Evolutionary conservation across 768 basidiomycete genomes (phyloP).

Genomic region (Tylopilus felleus): DNA sequence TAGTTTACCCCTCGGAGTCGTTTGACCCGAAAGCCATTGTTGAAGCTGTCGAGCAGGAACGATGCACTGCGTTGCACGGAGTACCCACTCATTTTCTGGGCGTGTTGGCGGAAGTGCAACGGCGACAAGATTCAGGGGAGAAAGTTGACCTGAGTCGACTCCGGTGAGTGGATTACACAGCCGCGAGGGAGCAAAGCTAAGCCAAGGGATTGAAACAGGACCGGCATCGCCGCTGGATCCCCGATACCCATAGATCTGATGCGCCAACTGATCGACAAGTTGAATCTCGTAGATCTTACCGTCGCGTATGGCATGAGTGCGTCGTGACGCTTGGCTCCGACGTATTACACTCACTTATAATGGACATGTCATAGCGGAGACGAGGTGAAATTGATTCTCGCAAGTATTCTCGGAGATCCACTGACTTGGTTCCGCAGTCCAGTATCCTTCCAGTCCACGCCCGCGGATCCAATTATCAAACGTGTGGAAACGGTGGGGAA

Average conservation of each 20-base stretch:
- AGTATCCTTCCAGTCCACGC: constrained; percentile 78
- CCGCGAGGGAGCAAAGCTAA: background rate
- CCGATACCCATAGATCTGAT: constrained; percentile 78
- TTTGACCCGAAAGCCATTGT: constrained; percentile 67
- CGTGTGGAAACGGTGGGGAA: constrained; percentile 82
- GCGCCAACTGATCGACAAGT: constrained; percentile 61
- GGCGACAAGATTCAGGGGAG: constrained; percentile 44
- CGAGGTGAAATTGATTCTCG: constrained; percentile 41
- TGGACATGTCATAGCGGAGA: constrained; percentile 53
- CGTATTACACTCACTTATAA: constrained; percentile 2
- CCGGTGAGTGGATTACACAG: constrained; percentile 39
- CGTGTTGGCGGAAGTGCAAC: constrained; percentile 64
- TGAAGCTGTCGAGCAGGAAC: constrained; percentile 63
- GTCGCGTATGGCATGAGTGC: constrained; percentile 86
- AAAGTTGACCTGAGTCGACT: constrained; percentile 47
- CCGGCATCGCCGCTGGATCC: constrained; percentile 80
- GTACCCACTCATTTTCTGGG: constrained; percentile 86
- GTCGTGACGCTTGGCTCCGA: constrained; percentile 23
- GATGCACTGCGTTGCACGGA: constrained; percentile 77
- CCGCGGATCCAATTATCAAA: constrained; percentile 64
- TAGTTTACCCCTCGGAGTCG: constrained; percentile 70
- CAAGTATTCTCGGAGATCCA: background rate
- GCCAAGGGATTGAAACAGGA: constrained; percentile 39
- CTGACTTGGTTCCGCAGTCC: constrained; percentile 45
- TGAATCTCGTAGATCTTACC: constrained; percentile 70